Evolutionary conservation across 257 asterid genomes (phyloP).

Genomic region (Petunia axillaris): DNA sequence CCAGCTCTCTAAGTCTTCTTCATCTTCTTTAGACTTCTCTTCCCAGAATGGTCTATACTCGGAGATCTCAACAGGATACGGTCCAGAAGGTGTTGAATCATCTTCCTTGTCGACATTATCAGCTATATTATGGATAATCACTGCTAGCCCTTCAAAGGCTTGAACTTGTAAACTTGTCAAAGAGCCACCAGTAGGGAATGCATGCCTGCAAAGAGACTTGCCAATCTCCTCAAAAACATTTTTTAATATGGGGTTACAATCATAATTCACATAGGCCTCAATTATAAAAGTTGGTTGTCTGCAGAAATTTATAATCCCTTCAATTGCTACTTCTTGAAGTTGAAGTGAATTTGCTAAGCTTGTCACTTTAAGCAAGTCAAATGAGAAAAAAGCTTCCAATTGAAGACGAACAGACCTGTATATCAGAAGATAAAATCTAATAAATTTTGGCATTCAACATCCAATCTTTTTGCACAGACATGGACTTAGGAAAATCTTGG

Average conservation of each 20-base stretch:
- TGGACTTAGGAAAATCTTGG: neutral
- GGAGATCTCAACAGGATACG: constrained; percentile 69
- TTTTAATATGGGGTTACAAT: constrained; percentile 72
- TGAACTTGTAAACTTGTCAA: constrained; percentile 73
- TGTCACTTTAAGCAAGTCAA: constrained; percentile 63
- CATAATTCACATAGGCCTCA: constrained; percentile 81
- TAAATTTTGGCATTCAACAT: constrained; percentile 23
- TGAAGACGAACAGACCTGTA: constrained; percentile 84
- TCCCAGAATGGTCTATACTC: constrained; percentile 84
- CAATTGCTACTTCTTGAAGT: constrained; percentile 85
- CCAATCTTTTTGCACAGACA: neutral
- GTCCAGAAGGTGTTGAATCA: constrained; percentile 60
- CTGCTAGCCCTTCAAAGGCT: constrained; percentile 79
- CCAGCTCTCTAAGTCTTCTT: constrained; percentile 57
- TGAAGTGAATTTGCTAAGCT: constrained; percentile 49
- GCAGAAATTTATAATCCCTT: constrained; percentile 83
- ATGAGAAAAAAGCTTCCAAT: constrained; percentile 79
- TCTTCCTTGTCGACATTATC: constrained; percentile 78
- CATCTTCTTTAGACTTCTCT: constrained; percentile 54
- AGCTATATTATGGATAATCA: constrained; percentile 78
- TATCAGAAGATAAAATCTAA: constrained; percentile 18
- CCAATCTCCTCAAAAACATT: constrained; percentile 84
- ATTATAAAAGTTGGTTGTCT: constrained; percentile 72
- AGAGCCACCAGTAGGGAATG: constrained; percentile 66
- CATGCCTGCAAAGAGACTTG: constrained; percentile 76